Evolutionary conservation across 2,329 filamentous ascomycete species (phyloP).

Genomic region (Ilyonectria robusta): DNA sequence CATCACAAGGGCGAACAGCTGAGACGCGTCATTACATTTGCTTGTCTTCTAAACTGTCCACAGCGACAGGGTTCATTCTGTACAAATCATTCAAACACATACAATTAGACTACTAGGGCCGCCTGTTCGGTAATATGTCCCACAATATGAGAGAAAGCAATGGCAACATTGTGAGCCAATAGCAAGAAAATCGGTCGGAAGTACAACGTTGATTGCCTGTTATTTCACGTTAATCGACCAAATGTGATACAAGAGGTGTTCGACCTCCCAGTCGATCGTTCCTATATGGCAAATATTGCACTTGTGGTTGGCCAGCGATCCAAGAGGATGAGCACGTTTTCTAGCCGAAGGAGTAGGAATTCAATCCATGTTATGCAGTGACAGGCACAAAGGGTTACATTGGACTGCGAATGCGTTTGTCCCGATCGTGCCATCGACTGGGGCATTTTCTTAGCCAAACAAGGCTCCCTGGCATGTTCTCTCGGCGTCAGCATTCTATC

Average conservation of each 20-base stretch:
- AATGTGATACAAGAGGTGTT: background rate
- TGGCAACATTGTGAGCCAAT: background rate
- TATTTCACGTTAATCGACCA: background rate
- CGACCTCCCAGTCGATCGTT: background rate
- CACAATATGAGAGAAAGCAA: background rate
- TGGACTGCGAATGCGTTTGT: background rate
- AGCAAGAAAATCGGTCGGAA: background rate
- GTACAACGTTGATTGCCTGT: background rate
- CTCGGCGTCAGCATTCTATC: background rate
- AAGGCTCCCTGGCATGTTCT: background rate
- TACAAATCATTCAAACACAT: background rate
- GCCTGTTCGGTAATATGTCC: background rate
- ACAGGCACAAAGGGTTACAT: background rate
- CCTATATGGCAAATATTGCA: background rate
- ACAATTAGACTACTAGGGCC: background rate
- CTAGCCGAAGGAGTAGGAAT: slow-evolving; percentile 1
- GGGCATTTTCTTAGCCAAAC: background rate
- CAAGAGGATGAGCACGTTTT: background rate
- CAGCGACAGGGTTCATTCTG: too few species aligned
- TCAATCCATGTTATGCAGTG: slow-evolving; percentile 8
- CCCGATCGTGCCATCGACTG: slow-evolving; percentile 8
- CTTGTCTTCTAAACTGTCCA: too few species aligned
- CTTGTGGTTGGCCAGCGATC: background rate
- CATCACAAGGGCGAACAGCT: too few species aligned
- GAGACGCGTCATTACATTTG: too few species aligned